phyloP scores from a whole-genome alignment of 2,329 filamentous ascomycete genomes.

The Achaetomium macrosporum region DNA sequence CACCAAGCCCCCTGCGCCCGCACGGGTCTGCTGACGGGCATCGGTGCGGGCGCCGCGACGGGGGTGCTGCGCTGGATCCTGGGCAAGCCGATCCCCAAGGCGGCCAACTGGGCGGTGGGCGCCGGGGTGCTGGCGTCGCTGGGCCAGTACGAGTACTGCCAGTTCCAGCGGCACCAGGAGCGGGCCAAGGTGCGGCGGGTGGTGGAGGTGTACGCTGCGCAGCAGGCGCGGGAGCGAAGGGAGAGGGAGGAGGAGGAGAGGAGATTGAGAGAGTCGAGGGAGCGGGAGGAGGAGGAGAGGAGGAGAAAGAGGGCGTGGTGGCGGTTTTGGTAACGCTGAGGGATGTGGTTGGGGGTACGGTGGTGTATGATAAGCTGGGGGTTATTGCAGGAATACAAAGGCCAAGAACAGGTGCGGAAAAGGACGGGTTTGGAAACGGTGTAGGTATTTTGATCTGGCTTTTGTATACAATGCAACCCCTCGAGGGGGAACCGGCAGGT shows the following conservation, averaged over 20 bases:
- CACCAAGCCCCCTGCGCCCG: conserved; percentile 79
- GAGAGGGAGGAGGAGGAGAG: conserved; percentile 23
- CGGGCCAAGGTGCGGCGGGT: conserved; percentile 77
- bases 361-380: neutral
- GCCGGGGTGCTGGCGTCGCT: conserved; percentile 66
- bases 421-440: too few species aligned
- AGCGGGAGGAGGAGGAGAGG: conserved; percentile 19
- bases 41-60: conserved; percentile 69
- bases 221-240: conserved; percentile 55
- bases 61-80: conserved; percentile 70
- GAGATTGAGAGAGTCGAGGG: conserved; percentile 33
- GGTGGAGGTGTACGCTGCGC: conserved; percentile 72
- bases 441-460: too few species aligned
- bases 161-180: conserved; percentile 67
- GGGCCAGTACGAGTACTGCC: conserved; percentile 77
- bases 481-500: too few species aligned
- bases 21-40: conserved; percentile 76
- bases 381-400: too few species aligned
- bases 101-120: conserved; percentile 81
- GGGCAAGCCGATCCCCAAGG: conserved; percentile 58
- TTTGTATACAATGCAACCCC: too few species aligned
- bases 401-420: too few species aligned
- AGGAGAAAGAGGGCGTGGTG: conserved; percentile 43
- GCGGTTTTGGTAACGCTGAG: conserved; percentile 45
- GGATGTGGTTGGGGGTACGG: neutral